Evolutionary conservation across 2,329 filamentous ascomycete species (phyloP).

Genomic region (Fusarium sterilihyphosum): DNA sequence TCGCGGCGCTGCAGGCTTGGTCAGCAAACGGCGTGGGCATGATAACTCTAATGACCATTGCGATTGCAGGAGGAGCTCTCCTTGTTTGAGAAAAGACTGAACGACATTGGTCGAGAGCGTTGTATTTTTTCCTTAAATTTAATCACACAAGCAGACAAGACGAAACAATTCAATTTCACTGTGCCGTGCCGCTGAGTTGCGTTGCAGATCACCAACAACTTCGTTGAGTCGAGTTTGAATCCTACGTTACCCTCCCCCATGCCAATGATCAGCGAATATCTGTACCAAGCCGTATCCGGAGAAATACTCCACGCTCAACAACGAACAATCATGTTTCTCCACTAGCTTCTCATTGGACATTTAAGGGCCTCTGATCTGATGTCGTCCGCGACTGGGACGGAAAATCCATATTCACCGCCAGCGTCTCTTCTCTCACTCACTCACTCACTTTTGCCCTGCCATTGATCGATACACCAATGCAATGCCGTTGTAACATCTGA

Average conservation of each 20-base stretch:
- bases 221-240: not conserved
- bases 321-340: slow-evolving; percentile 13
- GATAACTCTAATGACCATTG: slow-evolving; percentile 44
- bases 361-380: slow-evolving; percentile 13
- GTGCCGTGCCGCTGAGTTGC: slow-evolving; percentile 12
- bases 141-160: not conserved
- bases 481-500: not conserved
- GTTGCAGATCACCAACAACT: not conserved
- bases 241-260: not conserved
- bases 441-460: not conserved
- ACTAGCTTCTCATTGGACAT: slow-evolving; percentile 30
- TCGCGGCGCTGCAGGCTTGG: slow-evolving; percentile 40
- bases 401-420: slow-evolving; percentile 33
- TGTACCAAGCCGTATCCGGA: slow-evolving; percentile 33
- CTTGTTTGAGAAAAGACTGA: slow-evolving; percentile 36
- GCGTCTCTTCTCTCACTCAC: not conserved
- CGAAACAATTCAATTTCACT: not conserved
- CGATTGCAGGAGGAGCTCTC: slow-evolving; percentile 43
- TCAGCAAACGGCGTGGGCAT: slow-evolving; percentile 32
- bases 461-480: not conserved
- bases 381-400: not conserved
- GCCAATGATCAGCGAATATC: not conserved
- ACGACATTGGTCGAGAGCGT: not conserved
- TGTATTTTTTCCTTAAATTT: not conserved
- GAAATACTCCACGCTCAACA: slow-evolving; percentile 27